phyloP scores from a whole-genome alignment of 2,329 filamentous ascomycete species.

The Fusarium mexicanum region DNA sequence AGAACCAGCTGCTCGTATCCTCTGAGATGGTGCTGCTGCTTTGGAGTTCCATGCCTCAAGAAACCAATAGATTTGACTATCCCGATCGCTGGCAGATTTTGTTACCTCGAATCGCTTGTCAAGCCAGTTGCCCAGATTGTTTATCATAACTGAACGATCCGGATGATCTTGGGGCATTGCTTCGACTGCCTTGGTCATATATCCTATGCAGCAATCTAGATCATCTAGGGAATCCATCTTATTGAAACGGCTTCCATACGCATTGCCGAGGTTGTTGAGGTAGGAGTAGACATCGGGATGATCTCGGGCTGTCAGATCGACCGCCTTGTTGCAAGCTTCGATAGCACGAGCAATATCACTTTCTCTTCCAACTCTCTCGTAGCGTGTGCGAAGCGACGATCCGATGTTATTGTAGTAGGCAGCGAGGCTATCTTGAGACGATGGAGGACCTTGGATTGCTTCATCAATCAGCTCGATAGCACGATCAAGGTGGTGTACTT shows the following conservation, averaged over 20 bases:
- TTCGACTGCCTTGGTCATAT: background rate
- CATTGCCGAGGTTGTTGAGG: background rate
- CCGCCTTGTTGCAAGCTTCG: background rate
- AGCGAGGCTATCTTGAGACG: background rate
- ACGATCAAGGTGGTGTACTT: accelerated
- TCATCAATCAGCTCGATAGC: background rate
- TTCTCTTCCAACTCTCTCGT: background rate
- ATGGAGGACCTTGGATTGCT: background rate
- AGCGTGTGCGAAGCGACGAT: background rate
- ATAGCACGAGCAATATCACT: background rate
- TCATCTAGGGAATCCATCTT: background rate
- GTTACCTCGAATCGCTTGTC: background rate
- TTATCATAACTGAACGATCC: background rate
- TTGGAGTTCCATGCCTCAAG: background rate
- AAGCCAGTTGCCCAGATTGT: background rate
- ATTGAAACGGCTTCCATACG: background rate
- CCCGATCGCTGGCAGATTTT: accelerated
- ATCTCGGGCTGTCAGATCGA: background rate
- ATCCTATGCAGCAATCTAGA: background rate
- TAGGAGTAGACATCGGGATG: background rate
- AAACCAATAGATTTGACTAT: background rate
- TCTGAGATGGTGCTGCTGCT: background rate
- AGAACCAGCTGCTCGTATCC: background rate
- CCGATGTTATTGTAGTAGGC: background rate
- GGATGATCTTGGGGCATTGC: background rate